Conservation (phyloP, 2,329 filamentous ascomycete species). For the Clarireedia sp. region DNA sequence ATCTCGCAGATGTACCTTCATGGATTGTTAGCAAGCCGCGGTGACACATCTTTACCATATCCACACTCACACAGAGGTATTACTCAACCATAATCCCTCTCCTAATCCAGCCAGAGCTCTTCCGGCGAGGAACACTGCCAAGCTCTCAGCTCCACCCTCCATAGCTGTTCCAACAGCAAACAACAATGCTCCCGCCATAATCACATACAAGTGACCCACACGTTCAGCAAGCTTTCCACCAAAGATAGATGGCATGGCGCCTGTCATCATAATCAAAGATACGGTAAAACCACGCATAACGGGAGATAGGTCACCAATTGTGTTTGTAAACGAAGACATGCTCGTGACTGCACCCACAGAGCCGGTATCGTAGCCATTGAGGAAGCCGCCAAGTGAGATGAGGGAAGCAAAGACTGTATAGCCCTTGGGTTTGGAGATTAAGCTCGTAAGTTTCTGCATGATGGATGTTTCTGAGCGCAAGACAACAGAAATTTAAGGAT, state of each 20-base stretch:
- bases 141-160: conserved; percentile 31
- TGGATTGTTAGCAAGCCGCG: neutral
- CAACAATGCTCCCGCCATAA: neutral
- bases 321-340: conserved; percentile 36
- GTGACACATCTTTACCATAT: neutral
- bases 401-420: conserved; percentile 33
- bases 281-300: conserved; percentile 48
- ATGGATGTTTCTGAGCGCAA: neutral
- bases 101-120: conserved; percentile 46
- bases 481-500: neutral
- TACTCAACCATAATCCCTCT: conserved; percentile 46
- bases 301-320: conserved; percentile 41
- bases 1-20: neutral
- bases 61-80: conserved; percentile 36
- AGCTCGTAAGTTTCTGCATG: neutral
- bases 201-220: conserved; percentile 27
- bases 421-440: conserved; percentile 10
- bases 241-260: conserved; percentile 47
- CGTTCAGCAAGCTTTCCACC: conserved; percentile 43
- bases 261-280: conserved; percentile 48
- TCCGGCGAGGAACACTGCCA: conserved; percentile 46
- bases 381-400: conserved; percentile 5
- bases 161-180: neutral
- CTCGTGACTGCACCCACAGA: conserved; percentile 41
- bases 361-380: conserved; percentile 34